phyloP scores from a whole-genome alignment of 2,329 filamentous ascomycete species.

The Catunica adiposa region DNA sequence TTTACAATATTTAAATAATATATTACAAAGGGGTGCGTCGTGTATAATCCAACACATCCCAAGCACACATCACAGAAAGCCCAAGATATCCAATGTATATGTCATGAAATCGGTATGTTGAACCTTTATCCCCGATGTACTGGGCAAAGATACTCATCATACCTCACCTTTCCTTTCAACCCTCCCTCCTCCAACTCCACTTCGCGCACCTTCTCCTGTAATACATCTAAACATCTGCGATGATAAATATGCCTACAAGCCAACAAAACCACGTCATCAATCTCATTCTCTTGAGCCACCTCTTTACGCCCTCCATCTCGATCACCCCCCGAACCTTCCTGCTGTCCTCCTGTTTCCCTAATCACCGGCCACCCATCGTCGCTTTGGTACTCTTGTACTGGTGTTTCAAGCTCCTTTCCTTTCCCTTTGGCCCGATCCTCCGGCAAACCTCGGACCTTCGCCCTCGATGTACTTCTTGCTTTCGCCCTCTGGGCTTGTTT shows the following conservation, averaged over 20 bases:
- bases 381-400: conserved; percentile 21
- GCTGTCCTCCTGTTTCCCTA: not conserved
- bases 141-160: conserved; percentile 38
- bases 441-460: conserved; percentile 20
- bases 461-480: conserved; percentile 28
- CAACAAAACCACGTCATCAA: conserved; percentile 49
- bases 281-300: conserved; percentile 19
- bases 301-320: conserved; percentile 10
- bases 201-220: not conserved
- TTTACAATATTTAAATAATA: too few relatives aligned
- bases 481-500: conserved; percentile 34
- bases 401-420: conserved; percentile 25
- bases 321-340: not conserved
- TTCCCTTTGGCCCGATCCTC: conserved; percentile 38
- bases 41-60: too few relatives aligned
- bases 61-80: not conserved
- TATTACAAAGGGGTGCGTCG: too few relatives aligned
- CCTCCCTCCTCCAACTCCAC: conserved; percentile 23
- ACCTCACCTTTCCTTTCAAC: conserved; percentile 26
- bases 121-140: conserved; percentile 32
- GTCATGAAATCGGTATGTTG: not conserved
- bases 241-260: conserved; percentile 59
- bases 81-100: not conserved
- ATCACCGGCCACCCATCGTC: conserved; percentile 20
- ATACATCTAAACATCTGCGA: conserved; percentile 36